Base-by-base conservation (phyloP, 495 filamentous ascomycete species). In the Paragyromitra xinjiangensis region DNA sequence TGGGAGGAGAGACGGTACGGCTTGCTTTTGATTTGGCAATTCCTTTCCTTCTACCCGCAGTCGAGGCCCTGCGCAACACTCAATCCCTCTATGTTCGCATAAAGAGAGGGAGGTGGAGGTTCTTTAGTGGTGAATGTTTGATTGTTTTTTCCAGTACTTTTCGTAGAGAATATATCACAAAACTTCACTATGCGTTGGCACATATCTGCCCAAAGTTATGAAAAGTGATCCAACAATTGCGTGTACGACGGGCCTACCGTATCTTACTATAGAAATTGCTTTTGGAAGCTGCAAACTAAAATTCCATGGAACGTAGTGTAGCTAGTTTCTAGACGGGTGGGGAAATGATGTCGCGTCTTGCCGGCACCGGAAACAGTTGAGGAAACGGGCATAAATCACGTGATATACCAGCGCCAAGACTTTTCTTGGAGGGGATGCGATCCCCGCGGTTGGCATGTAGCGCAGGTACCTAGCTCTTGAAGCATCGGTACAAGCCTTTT, bases 181-280 rank as follows among this genome's bases (percentile, higher is more conserved):
- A 56, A 22, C 22, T 56, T 29, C 26, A 22, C 53, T 56, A 56
- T 56, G 53, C 53, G 53, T 56, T 56, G 53, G 53, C 53, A 56
- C 22, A 56, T 56, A 56, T 29, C 9, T 56, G 24, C 53, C 53
- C 22, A 56, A 12, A 56, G 53, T 26, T 26, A 56, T 56, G 53
- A 26, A 11, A 56, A 56, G 11, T 56, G 53, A 56, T 12, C 8
- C 53, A 29, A 56, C 2, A 56, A 56, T 29, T 56, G 22, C 26
- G 22, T 26, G 53, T 11, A 12, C 53, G 29, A 8, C 22, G 26
- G n/a, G 19, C 51, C 6, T 55, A 14, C 19, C 51, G n/a, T 56
- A 56, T 12, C 26, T 56, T 56, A 56, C 6, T 29, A 5, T 56
- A 56, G 12, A 22, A 26, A 56, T 56, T 56, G 19, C 53, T 56